Conservation (phyloP, 2,329 filamentous ascomycete species). For the Colletotrichum karsti region DNA sequence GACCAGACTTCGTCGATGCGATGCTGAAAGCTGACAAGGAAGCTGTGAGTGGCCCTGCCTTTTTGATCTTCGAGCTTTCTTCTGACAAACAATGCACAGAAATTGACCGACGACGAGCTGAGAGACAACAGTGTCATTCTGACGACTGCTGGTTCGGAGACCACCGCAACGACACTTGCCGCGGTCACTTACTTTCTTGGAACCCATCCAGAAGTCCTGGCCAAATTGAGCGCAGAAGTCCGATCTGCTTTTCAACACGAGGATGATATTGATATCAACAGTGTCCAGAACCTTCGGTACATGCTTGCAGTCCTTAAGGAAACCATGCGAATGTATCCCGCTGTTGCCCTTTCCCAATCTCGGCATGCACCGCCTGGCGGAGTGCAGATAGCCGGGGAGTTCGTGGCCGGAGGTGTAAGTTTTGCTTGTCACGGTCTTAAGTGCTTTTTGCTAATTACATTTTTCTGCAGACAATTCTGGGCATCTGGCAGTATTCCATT, state of each 20-base stretch:
- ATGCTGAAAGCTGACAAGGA: conserved; percentile 23
- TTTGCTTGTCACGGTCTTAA: background rate
- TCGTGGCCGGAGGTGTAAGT: conserved; percentile 43
- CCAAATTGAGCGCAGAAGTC: conserved; percentile 46
- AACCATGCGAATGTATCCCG: conserved; percentile 44
- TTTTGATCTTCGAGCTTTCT: background rate
- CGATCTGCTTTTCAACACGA: conserved; percentile 43
- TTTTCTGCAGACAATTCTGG: conserved; percentile 45
- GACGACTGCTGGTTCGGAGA: conserved; percentile 50
- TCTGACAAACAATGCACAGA: conserved; percentile 24
- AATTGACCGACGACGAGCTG: conserved; percentile 10
- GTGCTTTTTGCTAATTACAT: background rate
- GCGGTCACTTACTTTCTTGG: conserved; percentile 50
- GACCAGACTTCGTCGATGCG: conserved; percentile 23
- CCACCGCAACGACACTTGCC: conserved; percentile 51
- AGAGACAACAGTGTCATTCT: conserved; percentile 29
- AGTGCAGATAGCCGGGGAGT: conserved; percentile 37
- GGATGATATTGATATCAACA: conserved; percentile 45
- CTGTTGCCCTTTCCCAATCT: conserved; percentile 31
- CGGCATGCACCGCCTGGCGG: conserved; percentile 41
- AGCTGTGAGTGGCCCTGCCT: background rate
- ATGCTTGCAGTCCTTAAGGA: conserved; percentile 51
- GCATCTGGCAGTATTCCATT: conserved; percentile 52
- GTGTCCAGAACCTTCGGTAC: conserved; percentile 42
- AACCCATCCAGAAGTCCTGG: conserved; percentile 37